These are phyloP conservation scores for Miscanthus lutarioriparius DNA, from an alignment of 176 grass and related monocot species.

Conservation along the genomic window DNA sequence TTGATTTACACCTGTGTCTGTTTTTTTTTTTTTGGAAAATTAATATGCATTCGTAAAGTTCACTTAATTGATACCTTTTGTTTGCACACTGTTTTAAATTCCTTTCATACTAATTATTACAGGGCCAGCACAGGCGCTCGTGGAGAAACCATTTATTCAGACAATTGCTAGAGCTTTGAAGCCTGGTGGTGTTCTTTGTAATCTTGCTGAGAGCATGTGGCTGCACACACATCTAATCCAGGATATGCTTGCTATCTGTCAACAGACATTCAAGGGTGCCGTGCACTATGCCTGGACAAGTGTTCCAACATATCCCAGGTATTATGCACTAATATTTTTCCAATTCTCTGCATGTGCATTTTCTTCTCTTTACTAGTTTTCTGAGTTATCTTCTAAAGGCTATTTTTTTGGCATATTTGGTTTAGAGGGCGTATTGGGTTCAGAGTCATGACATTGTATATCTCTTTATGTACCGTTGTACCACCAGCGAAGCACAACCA, in stretches of 20 bases:
- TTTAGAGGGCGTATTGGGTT: neutral
- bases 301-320: constrained; percentile 94
- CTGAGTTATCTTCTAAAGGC: neutral
- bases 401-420: neutral
- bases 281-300: constrained; percentile 89
- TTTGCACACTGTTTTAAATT: constrained; percentile 8
- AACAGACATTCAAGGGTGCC: constrained; percentile 62
- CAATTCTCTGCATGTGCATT: neutral
- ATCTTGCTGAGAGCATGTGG: constrained; percentile 92
- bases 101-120: constrained; percentile 15
- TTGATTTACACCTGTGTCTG: neutral
- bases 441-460: neutral
- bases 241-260: constrained; percentile 86
- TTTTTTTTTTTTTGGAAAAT: neutral
- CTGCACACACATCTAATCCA: constrained; percentile 92
- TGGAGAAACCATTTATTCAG: constrained; percentile 90
- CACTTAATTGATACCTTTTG: neutral
- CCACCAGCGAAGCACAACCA: neutral
- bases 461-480: neutral
- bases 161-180: constrained; percentile 78
- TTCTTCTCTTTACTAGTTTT: neutral
- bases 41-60: neutral
- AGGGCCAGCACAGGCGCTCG: constrained; percentile 87
- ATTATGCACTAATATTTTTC: neutral
- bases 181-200: constrained; percentile 90